Percentiles rank a stretch among this genome's conserved stretches.
These are phyloP conservation scores for Hyphopichia homilentoma DNA, from an alignment of 805 yeast genomes.

Conservation along the genomic window DNA sequence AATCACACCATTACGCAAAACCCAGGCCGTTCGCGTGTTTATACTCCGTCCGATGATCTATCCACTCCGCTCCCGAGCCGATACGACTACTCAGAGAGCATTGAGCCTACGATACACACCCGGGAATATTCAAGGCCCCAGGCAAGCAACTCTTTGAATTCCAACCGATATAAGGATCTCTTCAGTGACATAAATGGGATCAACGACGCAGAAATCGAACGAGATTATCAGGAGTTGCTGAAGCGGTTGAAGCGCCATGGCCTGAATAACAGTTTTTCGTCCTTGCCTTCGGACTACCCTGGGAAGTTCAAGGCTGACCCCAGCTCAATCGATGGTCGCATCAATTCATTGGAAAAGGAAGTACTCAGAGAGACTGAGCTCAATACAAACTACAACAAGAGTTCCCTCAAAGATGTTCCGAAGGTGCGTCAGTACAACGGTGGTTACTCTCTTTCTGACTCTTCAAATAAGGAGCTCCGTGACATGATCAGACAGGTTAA, in stretches of 20 bases:
- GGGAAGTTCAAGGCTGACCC: conserved; percentile 10
- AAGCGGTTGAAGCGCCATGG: neutral
- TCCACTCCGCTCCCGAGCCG: too few relatives aligned
- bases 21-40: conserved; percentile 3
- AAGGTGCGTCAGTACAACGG: neutral
- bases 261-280: conserved; percentile 5
- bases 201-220: neutral
- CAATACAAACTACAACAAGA: conserved; percentile 7
- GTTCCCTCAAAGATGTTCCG: neutral
- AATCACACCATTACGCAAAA: conserved; percentile 24
- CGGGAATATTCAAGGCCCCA: neutral
- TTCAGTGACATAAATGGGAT: conserved; percentile 1
- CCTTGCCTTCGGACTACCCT: conserved; percentile 17
- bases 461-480: neutral
- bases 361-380: conserved; percentile 6
- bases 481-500: neutral
- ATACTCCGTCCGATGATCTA: too few relatives aligned
- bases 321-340: conserved; percentile 3
- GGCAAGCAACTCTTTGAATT: neutral
- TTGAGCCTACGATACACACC: conserved; percentile 1
- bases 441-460: too few relatives aligned
- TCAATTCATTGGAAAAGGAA: conserved; percentile 6
- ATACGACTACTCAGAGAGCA: too few relatives aligned
- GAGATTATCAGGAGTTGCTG: neutral
- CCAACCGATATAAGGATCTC: neutral